A percentile compares a stretch with the other conserved stretches of the same genome.
These are phyloP conservation scores for Aspergillus diversus DNA, from an alignment of 495 filamentous ascomycete genomes.

Conservation along the genomic window DNA sequence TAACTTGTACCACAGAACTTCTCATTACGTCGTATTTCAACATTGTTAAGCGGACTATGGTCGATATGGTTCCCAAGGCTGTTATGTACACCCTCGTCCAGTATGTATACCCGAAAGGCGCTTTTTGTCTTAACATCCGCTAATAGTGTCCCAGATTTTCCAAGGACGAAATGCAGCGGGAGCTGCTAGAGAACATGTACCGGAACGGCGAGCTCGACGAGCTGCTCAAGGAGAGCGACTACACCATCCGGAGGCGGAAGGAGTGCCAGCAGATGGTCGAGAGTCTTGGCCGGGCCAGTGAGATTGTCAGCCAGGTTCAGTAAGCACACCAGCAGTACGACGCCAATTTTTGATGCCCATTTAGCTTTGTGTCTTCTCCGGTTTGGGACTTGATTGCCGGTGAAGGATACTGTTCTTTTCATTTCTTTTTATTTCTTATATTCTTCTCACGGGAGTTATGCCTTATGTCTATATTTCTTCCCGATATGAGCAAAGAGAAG, in stretches of 20 bases:
- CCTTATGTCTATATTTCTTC: constrained; percentile 26
- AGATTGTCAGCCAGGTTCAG: constrained; percentile 98
- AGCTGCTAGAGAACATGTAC: constrained; percentile 98
- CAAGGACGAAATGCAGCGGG: constrained; percentile 98
- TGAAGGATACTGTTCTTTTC: not conserved
- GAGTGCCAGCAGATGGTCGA: constrained; percentile 99
- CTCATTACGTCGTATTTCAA: constrained; percentile 97
- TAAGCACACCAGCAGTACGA: constrained; percentile 43
- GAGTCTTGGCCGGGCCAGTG: constrained; percentile 79
- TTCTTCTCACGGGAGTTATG: constrained; percentile 18
- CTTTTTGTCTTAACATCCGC: not conserved
- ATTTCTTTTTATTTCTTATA: constrained; percentile 3
- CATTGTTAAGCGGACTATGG: constrained; percentile 97
- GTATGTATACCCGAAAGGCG: constrained; percentile 56
- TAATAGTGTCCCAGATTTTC: constrained; percentile 65
- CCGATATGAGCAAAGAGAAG: constrained; percentile 19
- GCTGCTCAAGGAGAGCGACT: constrained; percentile 96
- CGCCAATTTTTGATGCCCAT: constrained; percentile 20
- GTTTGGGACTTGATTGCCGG: constrained; percentile 17
- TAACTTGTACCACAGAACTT: constrained; percentile 63
- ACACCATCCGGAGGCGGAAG: constrained; percentile 92
- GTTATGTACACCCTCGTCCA: constrained; percentile 97
- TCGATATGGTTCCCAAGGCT: constrained; percentile 99
- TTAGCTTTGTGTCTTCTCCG: constrained; percentile 13
- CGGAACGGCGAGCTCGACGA: constrained; percentile 86